Conservation (phyloP, 371 early-diverging fungal genomes). For the Mucor saturninus region DNA sequence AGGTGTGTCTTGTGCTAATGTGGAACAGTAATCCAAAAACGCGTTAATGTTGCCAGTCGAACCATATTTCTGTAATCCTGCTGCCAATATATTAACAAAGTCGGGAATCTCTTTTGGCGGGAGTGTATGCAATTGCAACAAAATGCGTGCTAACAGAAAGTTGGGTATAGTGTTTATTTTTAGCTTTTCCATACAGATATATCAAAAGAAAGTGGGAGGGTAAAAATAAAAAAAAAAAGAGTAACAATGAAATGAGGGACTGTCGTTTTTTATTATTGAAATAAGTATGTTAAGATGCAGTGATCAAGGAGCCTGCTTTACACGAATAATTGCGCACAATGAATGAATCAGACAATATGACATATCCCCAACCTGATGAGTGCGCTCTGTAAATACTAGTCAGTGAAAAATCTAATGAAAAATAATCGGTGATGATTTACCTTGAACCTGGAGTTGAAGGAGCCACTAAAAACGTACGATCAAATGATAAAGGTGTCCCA, state of each 20-base stretch:
- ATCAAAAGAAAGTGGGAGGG: no score
- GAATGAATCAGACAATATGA: slow-evolving; percentile 58
- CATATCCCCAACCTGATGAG: slow-evolving; percentile 55
- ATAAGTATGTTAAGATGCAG: not conserved
- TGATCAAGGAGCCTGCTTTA: slow-evolving; percentile 22
- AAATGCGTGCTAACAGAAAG: slow-evolving; percentile 36
- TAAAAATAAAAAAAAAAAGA: no score
- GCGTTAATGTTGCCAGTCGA: slow-evolving; percentile 38
- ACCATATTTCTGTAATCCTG: slow-evolving; percentile 40
- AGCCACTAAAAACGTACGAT: slow-evolving; percentile 59
- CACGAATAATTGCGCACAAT: slow-evolving; percentile 38
- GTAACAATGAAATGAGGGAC: no score
- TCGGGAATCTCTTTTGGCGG: slow-evolving; percentile 24
- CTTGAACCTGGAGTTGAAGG: slow-evolving; percentile 60
- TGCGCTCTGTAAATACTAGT: slow-evolving; percentile 38
- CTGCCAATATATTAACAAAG: slow-evolving; percentile 26
- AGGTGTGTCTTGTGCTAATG: slow-evolving; percentile 6
- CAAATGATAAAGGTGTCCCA: slow-evolving; percentile 47
- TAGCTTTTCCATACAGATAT: slow-evolving; percentile 34
- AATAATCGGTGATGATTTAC: slow-evolving; percentile 11
- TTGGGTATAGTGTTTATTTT: slow-evolving; percentile 37
- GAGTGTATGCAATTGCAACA: slow-evolving; percentile 39
- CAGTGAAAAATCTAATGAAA: not conserved
- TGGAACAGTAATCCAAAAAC: slow-evolving; percentile 38
- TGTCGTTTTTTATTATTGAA: no score